Evolutionary conservation across 1,139 yeast species (phyloP).

Genomic region (Geotrichum cucujoidarum): DNA sequence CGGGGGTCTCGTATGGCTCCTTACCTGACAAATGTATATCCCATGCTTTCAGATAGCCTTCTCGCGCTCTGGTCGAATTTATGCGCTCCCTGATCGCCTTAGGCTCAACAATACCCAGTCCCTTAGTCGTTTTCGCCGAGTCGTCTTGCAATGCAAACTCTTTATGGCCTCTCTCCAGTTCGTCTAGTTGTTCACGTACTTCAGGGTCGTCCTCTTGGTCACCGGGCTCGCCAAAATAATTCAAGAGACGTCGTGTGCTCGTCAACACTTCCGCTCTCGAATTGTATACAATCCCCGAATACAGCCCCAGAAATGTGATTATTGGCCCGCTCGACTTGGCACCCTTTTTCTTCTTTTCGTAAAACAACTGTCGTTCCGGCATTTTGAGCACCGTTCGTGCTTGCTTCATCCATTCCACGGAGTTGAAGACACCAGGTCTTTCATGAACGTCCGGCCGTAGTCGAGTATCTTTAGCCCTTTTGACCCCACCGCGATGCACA

Average conservation of each 20-base stretch:
- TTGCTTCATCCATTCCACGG: neutral
- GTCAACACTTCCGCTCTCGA: neutral
- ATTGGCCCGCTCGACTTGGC: neutral
- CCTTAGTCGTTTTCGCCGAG: neutral
- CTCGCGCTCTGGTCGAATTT: slow-evolving; percentile 1
- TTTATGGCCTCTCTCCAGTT: slow-evolving; percentile 1
- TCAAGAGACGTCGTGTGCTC: neutral
- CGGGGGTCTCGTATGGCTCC: neutral
- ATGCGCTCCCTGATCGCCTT: too few relatives aligned
- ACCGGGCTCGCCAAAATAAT: slow-evolving; percentile 6
- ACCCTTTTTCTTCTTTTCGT: neutral
- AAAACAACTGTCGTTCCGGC: neutral
- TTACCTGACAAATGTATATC: slow-evolving; percentile 7
- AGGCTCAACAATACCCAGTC: slow-evolving; percentile 7
- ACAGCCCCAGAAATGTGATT: neutral
- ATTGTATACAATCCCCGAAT: neutral
- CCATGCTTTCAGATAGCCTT: slow-evolving; percentile 9
- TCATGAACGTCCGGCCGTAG: neutral
- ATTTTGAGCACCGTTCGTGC: neutral
- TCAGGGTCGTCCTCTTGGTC: neutral
- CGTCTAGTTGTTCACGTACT: neutral
- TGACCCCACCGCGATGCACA: neutral
- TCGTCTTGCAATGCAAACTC: neutral
- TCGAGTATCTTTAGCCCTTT: neutral
- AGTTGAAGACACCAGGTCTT: neutral